Evolutionary conservation across 805 yeast genomes (phyloP).

Genomic region (Wickerhamomyces bovis): DNA sequence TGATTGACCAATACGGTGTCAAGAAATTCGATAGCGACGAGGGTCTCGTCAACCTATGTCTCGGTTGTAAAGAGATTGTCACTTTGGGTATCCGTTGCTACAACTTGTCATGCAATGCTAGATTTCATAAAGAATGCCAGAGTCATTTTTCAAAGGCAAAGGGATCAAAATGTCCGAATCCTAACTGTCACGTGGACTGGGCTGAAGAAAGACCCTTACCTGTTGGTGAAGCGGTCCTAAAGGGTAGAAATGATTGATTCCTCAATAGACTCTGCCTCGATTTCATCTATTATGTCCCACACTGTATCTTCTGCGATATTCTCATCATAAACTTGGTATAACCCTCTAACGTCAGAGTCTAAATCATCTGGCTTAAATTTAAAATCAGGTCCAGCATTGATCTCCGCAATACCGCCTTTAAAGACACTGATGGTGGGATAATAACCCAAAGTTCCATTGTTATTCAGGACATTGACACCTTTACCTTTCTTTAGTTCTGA

Average conservation of each 20-base stretch:
- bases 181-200: slow-evolving; percentile 21
- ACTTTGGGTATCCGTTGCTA: slow-evolving; percentile 45
- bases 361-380: slow-evolving; percentile 36
- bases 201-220: slow-evolving; percentile 11
- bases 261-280: slow-evolving; percentile 54
- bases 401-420: slow-evolving; percentile 66
- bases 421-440: slow-evolving; percentile 86
- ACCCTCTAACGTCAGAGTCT: slow-evolving; percentile 35
- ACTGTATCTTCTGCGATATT: slow-evolving; percentile 73
- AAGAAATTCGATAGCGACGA: slow-evolving; percentile 20
- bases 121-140: slow-evolving; percentile 47
- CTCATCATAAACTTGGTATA: slow-evolving; percentile 59
- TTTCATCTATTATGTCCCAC: slow-evolving; percentile 82
- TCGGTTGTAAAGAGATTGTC: slow-evolving; percentile 46
- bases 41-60: slow-evolving; percentile 38
- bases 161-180: slow-evolving; percentile 29
- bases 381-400: slow-evolving; percentile 67
- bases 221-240: slow-evolving; percentile 10
- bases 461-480: slow-evolving; percentile 39
- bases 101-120: slow-evolving; percentile 27
- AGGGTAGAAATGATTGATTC: slow-evolving; percentile 5
- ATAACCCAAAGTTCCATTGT: slow-evolving; percentile 86
- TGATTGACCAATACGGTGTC: slow-evolving; percentile 38
- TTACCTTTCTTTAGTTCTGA: slow-evolving; percentile 42
- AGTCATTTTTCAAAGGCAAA: slow-evolving; percentile 32